A percentile compares a stretch with the other conserved stretches of the same genome.
Conservation (phyloP, 2,329 filamentous ascomycete species). For the Monosporascus sp. region DNA sequence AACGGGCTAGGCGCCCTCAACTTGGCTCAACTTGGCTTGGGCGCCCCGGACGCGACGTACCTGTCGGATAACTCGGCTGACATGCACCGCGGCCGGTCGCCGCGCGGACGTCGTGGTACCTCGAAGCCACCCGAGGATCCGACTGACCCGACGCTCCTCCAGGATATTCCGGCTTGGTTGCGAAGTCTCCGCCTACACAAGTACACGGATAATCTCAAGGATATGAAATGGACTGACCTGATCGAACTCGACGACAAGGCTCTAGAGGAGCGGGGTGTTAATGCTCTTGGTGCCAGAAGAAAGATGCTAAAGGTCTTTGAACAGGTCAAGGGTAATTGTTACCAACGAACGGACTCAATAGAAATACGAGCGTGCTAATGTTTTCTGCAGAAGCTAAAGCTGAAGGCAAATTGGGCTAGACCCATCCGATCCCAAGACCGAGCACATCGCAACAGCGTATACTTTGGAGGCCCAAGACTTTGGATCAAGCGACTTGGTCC, state of each 20-base stretch:
- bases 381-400: slow-evolving; percentile 58
- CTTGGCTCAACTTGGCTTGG: slow-evolving; percentile 65
- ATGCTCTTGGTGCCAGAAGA: slow-evolving; percentile 85
- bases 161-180: slow-evolving; percentile 95
- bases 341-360: background rate
- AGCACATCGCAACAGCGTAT: slow-evolving; percentile 1
- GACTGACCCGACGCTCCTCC: slow-evolving; percentile 80
- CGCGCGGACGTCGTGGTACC: slow-evolving; percentile 84
- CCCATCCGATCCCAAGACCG: slow-evolving; percentile 13
- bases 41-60: slow-evolving; percentile 69
- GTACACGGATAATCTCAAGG: slow-evolving; percentile 97
- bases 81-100: slow-evolving; percentile 83
- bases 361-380: slow-evolving; percentile 21
- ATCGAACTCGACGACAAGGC: slow-evolving; percentile 90
- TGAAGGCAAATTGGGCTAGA: slow-evolving; percentile 61
- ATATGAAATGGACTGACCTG: slow-evolving; percentile 92
- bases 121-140: slow-evolving; percentile 98
- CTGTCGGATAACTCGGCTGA: slow-evolving; percentile 84
- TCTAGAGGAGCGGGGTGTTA: slow-evolving; percentile 87
- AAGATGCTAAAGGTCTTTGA: slow-evolving; percentile 99
- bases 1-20: slow-evolving; percentile 67
- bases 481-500: too few relatives aligned
- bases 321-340: slow-evolving; percentile 70
- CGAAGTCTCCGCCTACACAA: slow-evolving; percentile 93
- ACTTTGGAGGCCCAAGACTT: background rate